Conservation (phyloP, 768 basidiomycete species). For the Pleurotus citrinopileatus region DNA sequence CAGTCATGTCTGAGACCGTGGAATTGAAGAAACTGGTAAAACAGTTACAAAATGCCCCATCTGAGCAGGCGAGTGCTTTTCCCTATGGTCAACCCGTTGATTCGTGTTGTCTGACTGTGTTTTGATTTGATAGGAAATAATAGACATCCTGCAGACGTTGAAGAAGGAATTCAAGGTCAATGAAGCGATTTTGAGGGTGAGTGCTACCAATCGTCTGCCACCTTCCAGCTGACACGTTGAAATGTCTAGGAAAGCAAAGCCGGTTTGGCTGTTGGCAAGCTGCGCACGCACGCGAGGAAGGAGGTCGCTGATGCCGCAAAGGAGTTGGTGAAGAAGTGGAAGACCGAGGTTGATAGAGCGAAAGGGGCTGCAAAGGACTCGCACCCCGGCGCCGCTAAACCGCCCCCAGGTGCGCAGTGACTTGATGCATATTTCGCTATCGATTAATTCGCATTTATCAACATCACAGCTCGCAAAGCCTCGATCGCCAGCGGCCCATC, state of each 20-base stretch:
- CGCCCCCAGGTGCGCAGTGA: constrained; percentile 31
- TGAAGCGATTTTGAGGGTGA: constrained; percentile 71
- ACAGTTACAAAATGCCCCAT: constrained; percentile 64
- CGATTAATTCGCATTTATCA: background rate
- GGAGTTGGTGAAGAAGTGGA: constrained; percentile 91
- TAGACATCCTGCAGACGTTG: constrained; percentile 56
- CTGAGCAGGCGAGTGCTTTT: constrained; percentile 44
- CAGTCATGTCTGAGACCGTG: constrained; percentile 45
- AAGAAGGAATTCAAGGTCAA: constrained; percentile 69
- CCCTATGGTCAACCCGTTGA: constrained; percentile 34
- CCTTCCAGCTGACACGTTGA: constrained; percentile 13
- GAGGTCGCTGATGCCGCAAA: constrained; percentile 82
- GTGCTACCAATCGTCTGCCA: constrained; percentile 36
- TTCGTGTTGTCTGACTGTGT: constrained; percentile 27
- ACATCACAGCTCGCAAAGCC: constrained; percentile 23
- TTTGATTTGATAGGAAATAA: constrained; percentile 48
- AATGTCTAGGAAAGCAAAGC: constrained; percentile 79
- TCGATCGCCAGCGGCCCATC: constrained; percentile 32
- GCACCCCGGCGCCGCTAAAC: constrained; percentile 14
- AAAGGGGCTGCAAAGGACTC: constrained; percentile 24
- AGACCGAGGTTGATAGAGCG: constrained; percentile 77
- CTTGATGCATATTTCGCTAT: constrained; percentile 10
- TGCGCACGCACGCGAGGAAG: constrained; percentile 69
- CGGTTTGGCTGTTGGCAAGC: constrained; percentile 89
- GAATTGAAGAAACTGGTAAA: constrained; percentile 83